Percentiles rank a stretch among this genome's conserved stretches.
These are phyloP conservation scores for Tillandsia fasciculata DNA, from an alignment of 176 grass and related monocot species.

Conservation along the genomic window DNA sequence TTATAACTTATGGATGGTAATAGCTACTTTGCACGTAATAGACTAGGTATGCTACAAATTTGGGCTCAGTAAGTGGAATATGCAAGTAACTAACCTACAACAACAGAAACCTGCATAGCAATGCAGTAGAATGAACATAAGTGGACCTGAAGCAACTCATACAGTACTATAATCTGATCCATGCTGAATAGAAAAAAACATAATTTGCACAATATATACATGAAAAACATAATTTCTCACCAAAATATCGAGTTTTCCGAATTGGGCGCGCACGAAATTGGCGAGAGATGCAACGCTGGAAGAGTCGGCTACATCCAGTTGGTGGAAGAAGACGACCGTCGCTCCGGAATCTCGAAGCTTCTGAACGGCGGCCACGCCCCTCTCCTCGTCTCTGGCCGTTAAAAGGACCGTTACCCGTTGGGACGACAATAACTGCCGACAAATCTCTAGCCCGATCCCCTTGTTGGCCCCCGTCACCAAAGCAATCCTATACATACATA, in stretches of 20 bases:
- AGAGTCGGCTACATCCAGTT: conserved; percentile 49
- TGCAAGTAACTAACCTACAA: too few relatives aligned
- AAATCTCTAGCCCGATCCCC: conserved; percentile 69
- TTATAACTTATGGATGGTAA: too few relatives aligned
- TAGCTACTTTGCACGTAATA: too few relatives aligned
- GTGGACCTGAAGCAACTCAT: too few relatives aligned
- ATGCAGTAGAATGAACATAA: too few relatives aligned
- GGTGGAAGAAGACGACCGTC: conserved; percentile 48
- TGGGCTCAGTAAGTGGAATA: too few relatives aligned
- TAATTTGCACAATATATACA: neutral
- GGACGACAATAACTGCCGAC: conserved; percentile 31
- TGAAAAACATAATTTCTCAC: conserved; percentile 12
- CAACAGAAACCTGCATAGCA: too few relatives aligned
- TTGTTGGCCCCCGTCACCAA: too few relatives aligned
- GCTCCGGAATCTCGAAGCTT: conserved; percentile 15
- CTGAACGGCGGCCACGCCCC: conserved; percentile 38
- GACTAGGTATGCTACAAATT: too few relatives aligned
- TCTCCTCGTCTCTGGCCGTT: conserved; percentile 56
- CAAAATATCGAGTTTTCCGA: conserved; percentile 54
- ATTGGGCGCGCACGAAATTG: conserved; percentile 40
- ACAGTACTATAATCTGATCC: too few relatives aligned
- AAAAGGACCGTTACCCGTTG: conserved; percentile 45
- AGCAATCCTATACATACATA: too few relatives aligned
- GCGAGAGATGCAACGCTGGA: conserved; percentile 32
- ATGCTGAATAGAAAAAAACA: too few relatives aligned